Conservation (phyloP, 2,329 filamentous ascomycete genomes). For the Nothophaeocryptopus gaeumannii region DNA sequence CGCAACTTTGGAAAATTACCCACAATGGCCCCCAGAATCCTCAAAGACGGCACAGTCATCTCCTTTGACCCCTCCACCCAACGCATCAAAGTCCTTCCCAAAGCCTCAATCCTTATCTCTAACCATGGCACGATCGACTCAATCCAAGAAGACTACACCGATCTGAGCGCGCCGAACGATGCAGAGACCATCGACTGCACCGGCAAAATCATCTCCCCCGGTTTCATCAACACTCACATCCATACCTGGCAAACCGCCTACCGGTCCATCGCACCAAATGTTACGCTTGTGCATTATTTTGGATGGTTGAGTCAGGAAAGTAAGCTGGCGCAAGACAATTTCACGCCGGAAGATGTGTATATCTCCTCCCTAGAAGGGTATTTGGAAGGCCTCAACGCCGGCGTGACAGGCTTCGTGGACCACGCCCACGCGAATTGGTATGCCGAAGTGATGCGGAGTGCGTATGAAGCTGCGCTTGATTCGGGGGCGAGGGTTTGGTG, state of each 20-base stretch:
- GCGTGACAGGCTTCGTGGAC: conserved; percentile 45
- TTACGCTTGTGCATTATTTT: conserved; percentile 51
- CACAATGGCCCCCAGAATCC: conserved; percentile 20
- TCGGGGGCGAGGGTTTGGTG: conserved; percentile 36
- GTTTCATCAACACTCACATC: conserved; percentile 56
- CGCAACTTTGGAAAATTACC: too few species aligned
- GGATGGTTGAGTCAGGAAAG: conserved; percentile 40
- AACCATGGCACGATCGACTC: conserved; percentile 38
- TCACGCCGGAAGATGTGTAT: conserved; percentile 46
- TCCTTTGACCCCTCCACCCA: conserved; percentile 39
- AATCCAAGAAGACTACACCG: conserved; percentile 30
- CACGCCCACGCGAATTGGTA: conserved; percentile 33
- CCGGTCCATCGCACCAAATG: conserved; percentile 54
- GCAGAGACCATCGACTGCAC: conserved; percentile 49
- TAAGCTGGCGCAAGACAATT: conserved; percentile 22
- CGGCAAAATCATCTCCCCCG: conserved; percentile 53
- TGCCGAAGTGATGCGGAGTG: conserved; percentile 8
- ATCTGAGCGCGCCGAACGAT: conserved; percentile 25
- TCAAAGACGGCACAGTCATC: conserved; percentile 42
- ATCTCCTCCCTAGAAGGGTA: conserved; percentile 45
- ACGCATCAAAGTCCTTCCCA: conserved; percentile 38
- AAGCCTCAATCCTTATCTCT: conserved; percentile 43
- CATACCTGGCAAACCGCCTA: conserved; percentile 57
- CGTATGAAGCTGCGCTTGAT: conserved; percentile 40
- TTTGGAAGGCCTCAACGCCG: conserved; percentile 43